phyloP scores from a whole-genome alignment of 2,329 filamentous ascomycete species.

The Metarhizium guizhouense region DNA sequence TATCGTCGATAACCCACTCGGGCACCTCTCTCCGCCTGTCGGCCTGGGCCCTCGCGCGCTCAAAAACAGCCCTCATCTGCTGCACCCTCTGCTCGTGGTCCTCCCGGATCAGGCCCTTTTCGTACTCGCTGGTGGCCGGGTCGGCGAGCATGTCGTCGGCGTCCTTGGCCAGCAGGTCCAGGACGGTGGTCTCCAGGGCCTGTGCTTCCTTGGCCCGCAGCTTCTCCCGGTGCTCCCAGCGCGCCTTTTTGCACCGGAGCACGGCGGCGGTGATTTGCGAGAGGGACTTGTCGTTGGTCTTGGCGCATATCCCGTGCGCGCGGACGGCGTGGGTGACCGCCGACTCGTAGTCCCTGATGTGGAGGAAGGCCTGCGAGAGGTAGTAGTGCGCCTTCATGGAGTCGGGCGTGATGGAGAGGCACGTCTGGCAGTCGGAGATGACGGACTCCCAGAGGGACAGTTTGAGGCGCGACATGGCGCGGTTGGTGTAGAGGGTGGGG shows the following conservation, averaged over 20 bases:
- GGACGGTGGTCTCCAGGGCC: conserved; percentile 51
- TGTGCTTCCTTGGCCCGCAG: conserved; percentile 45
- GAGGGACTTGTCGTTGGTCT: conserved; percentile 56
- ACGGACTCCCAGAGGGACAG: conserved; percentile 65
- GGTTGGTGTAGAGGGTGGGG: conserved; percentile 78
- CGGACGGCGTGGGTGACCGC: conserved; percentile 60
- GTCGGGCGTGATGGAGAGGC: conserved; percentile 54
- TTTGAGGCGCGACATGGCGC: conserved; percentile 73
- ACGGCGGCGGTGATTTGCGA: conserved; percentile 65
- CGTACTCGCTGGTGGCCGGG: conserved; percentile 34
- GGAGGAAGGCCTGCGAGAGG: conserved; percentile 75
- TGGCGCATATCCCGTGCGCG: conserved; percentile 64
- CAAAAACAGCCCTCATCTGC: conserved; percentile 39
- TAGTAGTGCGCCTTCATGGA: conserved; percentile 80
- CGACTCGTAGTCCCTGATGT: conserved; percentile 53
- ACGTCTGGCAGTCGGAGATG: conserved; percentile 67
- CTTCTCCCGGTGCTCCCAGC: conserved; percentile 71
- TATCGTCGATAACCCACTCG: conserved; percentile 70
- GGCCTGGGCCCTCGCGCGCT: conserved; percentile 34
- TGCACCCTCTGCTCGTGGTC: conserved; percentile 40
- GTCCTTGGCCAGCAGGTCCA: conserved; percentile 40
- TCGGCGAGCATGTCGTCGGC: conserved; percentile 31
- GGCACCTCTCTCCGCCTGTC: conserved; percentile 53
- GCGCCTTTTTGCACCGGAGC: conserved; percentile 71
- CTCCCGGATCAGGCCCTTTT: conserved; percentile 35